Evolutionary conservation across 2,329 filamentous ascomycete species (phyloP), one percentile per base, ranked within the genome.

Genomic region (Fusarium domesticum): DNA sequence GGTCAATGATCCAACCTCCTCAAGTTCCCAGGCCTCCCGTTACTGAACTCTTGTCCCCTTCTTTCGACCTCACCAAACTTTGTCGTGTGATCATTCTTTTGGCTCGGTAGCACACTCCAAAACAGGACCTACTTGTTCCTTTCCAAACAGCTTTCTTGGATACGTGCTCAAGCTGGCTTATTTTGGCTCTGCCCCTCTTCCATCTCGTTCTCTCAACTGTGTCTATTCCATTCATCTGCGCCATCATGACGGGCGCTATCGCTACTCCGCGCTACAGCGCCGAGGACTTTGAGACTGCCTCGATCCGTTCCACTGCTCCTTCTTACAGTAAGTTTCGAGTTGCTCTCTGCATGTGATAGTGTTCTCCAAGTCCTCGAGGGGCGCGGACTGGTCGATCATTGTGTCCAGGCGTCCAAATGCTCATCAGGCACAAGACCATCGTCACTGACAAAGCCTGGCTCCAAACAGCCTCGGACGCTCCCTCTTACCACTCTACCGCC

Each of bases 251-350:
- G 23, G 65, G 53, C 33, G 51, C 58, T 17, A 45, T 63, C 40
- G 54, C 57, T 39, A 57, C 62, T 17, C 58, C 65, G 43, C 64
- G 66, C 35, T 70, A 69, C 45, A 65, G 61, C 53, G 57, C 67
- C 6, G 76, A 80, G 47, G 83, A 86, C 61, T 80, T 84, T 46
- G 83, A 87, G 57, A 84, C 83, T 17, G 75, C 78, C 6, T 87
- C 84, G 8, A 77, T 87, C 49, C 80, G 73, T 54, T 86, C 83
- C 15, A 76, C 76, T 6, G 82, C 83, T n/a, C 83, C 83, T 32
- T 86, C 83, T 8, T 86, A 86, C 63, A 71, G 78, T 82, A 56
- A 73, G 77, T 69, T 30, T 17, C 37, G 32, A 37, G 30, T 41
- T 33, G 37, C 39, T n/a, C n/a, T n/a, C n/a, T n/a, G 35, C 34